Percentiles rank a stretch among this genome's conserved stretches.
These are phyloP conservation scores for Aspergillus ostianus DNA, from an alignment of 495 filamentous ascomycete genomes.

Conservation along the genomic window DNA sequence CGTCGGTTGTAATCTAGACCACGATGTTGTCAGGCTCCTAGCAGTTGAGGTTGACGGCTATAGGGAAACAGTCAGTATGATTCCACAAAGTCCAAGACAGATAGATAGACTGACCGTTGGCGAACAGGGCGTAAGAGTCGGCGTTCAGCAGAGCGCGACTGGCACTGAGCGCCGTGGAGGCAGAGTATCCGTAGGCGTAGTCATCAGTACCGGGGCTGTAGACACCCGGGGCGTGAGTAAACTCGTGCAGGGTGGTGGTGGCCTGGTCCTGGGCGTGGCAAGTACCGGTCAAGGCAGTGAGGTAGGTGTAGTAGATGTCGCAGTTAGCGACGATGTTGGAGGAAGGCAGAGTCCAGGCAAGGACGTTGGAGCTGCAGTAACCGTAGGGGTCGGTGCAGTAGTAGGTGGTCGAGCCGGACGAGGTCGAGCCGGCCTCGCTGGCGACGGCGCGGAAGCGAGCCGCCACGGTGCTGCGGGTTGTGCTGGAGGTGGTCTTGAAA, in stretches of 20 bases:
- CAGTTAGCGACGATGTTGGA: constrained; percentile 56
- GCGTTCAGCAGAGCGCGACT: constrained; percentile 56
- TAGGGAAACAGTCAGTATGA: constrained; percentile 9
- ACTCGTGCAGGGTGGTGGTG: constrained; percentile 61
- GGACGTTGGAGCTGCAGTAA: constrained; percentile 49
- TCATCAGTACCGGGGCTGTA: constrained; percentile 57
- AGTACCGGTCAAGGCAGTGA: constrained; percentile 39
- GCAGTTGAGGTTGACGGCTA: constrained; percentile 28
- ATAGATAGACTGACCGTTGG: constrained; percentile 42
- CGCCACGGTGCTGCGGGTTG: constrained; percentile 48
- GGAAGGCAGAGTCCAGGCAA: constrained; percentile 57
- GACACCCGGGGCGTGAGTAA: constrained; percentile 58
- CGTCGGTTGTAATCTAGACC: neutral
- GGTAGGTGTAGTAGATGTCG: constrained; percentile 50
- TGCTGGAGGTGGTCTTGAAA: constrained; percentile 55
- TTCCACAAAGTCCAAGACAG: neutral
- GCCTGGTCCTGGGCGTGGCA: constrained; percentile 62
- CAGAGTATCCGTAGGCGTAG: constrained; percentile 56
- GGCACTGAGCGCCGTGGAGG: constrained; percentile 40
- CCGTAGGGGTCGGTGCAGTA: constrained; percentile 52
- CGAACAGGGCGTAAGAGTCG: constrained; percentile 61
- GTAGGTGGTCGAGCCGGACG: constrained; percentile 42
- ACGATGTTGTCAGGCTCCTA: constrained; percentile 3
- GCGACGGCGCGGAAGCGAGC: constrained; percentile 50
- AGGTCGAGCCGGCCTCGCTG: constrained; percentile 45